These are phyloP conservation scores for Blastobotrys proliferans DNA, from an alignment of 1,139 yeast genomes.

Conservation along the genomic window DNA sequence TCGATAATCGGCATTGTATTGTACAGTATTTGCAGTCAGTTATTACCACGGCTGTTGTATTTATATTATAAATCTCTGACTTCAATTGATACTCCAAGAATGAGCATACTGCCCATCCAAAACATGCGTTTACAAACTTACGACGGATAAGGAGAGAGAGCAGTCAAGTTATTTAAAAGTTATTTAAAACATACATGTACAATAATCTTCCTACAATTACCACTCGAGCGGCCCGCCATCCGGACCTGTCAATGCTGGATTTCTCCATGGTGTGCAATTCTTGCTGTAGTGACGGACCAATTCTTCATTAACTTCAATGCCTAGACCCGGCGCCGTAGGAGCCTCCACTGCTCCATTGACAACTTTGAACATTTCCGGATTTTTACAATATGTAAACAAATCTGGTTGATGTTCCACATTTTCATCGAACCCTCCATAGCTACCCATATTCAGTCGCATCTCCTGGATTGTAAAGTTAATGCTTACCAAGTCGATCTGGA, in stretches of 20 bases:
- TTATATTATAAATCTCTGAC: too few species aligned
- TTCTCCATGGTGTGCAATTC: constrained; percentile 26
- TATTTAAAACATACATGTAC: too few species aligned
- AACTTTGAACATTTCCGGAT: constrained; percentile 27
- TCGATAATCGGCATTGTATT: too few species aligned
- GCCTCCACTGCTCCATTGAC: constrained; percentile 25
- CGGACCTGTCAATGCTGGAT: constrained; percentile 29
- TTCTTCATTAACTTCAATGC: constrained; percentile 29
- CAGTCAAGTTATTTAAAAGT: too few species aligned
- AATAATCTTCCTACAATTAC: too few species aligned
- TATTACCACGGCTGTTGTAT: too few species aligned
- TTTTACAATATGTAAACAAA: constrained; percentile 25
- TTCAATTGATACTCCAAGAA: too few species aligned
- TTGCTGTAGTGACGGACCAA: constrained; percentile 22
- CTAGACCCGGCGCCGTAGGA: constrained; percentile 28
- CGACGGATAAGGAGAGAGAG: too few species aligned
- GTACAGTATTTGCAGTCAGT: too few species aligned
- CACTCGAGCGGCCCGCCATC: constrained; percentile 29
- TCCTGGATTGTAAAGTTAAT: constrained; percentile 30
- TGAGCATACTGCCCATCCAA: too few species aligned
- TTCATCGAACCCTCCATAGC: constrained; percentile 20
- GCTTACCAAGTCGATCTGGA: constrained; percentile 28
- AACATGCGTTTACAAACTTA: too few species aligned
- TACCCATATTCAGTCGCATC: constrained; percentile 28
- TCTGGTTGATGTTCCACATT: too few species aligned